These are phyloP conservation scores for Beta corolliflora DNA, from an alignment of 179 eudicot species.

Conservation along the genomic window DNA sequence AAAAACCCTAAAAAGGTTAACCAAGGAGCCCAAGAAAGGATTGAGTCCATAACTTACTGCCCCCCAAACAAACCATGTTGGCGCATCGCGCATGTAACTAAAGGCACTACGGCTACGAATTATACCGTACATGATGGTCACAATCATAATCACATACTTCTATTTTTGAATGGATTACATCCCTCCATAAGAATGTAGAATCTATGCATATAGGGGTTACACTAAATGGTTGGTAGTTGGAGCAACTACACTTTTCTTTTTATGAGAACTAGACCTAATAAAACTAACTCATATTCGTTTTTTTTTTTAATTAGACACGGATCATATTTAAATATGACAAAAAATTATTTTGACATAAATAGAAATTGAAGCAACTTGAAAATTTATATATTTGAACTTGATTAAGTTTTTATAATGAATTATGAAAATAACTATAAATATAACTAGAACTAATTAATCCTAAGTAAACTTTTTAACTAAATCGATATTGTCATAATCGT, in stretches of 20 bases:
- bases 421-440: too few relatives aligned
- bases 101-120: slow-evolving; percentile 15
- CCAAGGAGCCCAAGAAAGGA: slow-evolving; percentile 14
- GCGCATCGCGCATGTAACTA: slow-evolving; percentile 11
- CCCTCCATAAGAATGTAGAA: slow-evolving; percentile 1
- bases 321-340: neutral
- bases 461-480: neutral
- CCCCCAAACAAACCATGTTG: slow-evolving; percentile 19
- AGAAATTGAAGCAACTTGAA: neutral
- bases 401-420: too few relatives aligned
- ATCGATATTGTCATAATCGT: too few relatives aligned
- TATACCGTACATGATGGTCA: neutral
- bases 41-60: slow-evolving; percentile 47
- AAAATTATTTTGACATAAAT: neutral
- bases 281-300: too few relatives aligned
- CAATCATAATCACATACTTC: slow-evolving; percentile 3
- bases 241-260: neutral
- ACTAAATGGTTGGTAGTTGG: neutral
- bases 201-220: neutral
- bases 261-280: too few relatives aligned
- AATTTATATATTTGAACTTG: too few relatives aligned
- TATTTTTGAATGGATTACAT: neutral
- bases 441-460: too few relatives aligned
- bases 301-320: too few relatives aligned
- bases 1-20: slow-evolving; percentile 38